Evolutionary conservation across 306 rosid species (phyloP), one percentile per base, ranked within the genome.

Genomic region (Trifolium subterraneum): DNA sequence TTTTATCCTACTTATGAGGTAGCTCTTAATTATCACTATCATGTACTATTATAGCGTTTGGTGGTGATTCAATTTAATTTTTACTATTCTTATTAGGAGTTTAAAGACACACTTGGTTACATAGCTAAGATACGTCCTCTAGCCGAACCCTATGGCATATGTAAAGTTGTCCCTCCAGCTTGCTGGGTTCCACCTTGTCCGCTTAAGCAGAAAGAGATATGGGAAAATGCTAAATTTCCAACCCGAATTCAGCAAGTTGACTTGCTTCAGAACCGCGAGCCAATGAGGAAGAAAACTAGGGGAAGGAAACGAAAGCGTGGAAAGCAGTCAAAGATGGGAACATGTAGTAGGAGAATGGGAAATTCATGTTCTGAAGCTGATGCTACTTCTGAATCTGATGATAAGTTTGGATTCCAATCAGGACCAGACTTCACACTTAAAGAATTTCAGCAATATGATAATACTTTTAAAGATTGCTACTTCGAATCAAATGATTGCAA

Each of bases 191-290:
- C 97, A 62, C 96, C 93, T 20, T 92, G 96, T 69, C 86, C 88
- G 16, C 93, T 92, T 19, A 88, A 83, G 81, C 89, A 90, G 86
- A 88, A 84, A 82, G 61, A 69, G 12, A 11, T 75, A 47, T 94
- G 99, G 97, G 96, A 92, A 67, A 73, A 73, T 75, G 84, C 87
- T 20, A 86, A 79, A 33, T 94, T 94, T 80, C 79, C 99, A n/a
- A 88, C 99, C 6, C 93, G 96, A n/a, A 73, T 84, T 74, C 99
- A 94, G 82, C 93, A 73, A 60, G 84, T 94, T 75, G 96, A 94
- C 82, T 83, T 90, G 80, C 97, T 94, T 73, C 99, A 92, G 68
- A 92, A 92, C 64, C 86, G 99, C 79, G 97, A 90, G 74, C 92
- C 99, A 5, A 87, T 94, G 86, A 88, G 72, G 78, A 94, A 90